Evolutionary conservation across 2,329 filamentous ascomycete genomes (phyloP).

Genomic region (Nothophaeocryptopus gaeumannii): DNA sequence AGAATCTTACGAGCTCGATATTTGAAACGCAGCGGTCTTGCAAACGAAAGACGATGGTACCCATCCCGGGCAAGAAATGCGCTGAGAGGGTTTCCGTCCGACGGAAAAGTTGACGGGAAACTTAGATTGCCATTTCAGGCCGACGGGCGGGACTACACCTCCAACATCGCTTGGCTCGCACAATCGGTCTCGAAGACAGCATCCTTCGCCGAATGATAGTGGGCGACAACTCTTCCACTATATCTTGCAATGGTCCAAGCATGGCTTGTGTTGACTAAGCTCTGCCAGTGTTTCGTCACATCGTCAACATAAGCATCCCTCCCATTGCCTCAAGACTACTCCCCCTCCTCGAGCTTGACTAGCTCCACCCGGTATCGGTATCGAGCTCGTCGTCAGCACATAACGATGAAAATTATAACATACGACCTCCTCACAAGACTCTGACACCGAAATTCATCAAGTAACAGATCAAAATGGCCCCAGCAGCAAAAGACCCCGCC

Average conservation of each 20-base stretch:
- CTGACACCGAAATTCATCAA: not conserved
- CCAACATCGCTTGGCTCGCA: too few relatives aligned
- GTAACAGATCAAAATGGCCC: not conserved
- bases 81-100: too few relatives aligned
- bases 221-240: too few relatives aligned
- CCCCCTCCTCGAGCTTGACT: not conserved
- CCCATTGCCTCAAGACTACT: not conserved
- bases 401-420: not conserved
- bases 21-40: not conserved
- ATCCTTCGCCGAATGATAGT: too few relatives aligned
- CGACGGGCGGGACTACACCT: too few relatives aligned
- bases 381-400: too few relatives aligned
- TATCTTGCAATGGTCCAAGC: too few relatives aligned
- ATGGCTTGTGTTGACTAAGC: too few relatives aligned
- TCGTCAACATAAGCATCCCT: not conserved
- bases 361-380: not conserved
- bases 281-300: not conserved
- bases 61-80: too few relatives aligned
- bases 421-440: not conserved
- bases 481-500: conserved; percentile 2
- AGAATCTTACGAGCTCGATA: not conserved
- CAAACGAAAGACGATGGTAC: not conserved
- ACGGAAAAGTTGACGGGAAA: too few relatives aligned
- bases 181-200: too few relatives aligned
- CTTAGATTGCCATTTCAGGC: too few relatives aligned